Base-by-base conservation (phyloP, 202 grass and related monocot genomes). In the Panicum hallii region DNA sequence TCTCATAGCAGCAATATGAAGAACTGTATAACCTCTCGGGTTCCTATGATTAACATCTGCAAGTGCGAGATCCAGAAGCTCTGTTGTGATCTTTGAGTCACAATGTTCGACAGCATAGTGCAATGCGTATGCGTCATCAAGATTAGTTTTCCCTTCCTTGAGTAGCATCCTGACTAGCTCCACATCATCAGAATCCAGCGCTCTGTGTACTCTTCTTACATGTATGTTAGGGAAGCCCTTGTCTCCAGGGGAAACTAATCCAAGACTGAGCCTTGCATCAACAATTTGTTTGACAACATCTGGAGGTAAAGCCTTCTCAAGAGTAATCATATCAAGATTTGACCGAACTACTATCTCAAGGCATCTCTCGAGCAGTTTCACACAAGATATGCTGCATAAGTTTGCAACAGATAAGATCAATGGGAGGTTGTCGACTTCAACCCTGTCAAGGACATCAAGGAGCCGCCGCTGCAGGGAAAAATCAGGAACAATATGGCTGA, bases 61-160 rank as follows among this genome's bases (percentile, higher is more conserved):
- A 53, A 96, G 88, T 73, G 87, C 86, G n/a, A 92, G 80, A 77
- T 99, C 97, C 40, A 99, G 84, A 70, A 99, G 87, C 77, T 99
- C 97, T 20, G 75, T 87, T 26, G 93, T 96, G 70, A 99, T 92
- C 86, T 99, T 99, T 13, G 90, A 86, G 74, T 96, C 97, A 60
- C 97, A 99, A 63, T 92, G 91, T 81, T 92, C 91, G 0, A 99
- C 93, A 49, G 97, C 91, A 79, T 99, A 99, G 68, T 99, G 97
- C 88, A 99, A 84, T 28, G 93, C 97, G 85, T 86, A 96, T 22
- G 97, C 86, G 63, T 96, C 91, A 55, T 99, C 97, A 55, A 99
- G 83, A 72, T 90, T 94, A 40, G 97, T 94, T n/a, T 85, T 89
- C 58, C 93, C 93, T 90, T 99, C 97, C 68, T 57, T 88, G 22